These are phyloP conservation scores for Neurospora sp. DNA, from an alignment of 2,329 filamentous ascomycete species.

Conservation along the genomic window DNA sequence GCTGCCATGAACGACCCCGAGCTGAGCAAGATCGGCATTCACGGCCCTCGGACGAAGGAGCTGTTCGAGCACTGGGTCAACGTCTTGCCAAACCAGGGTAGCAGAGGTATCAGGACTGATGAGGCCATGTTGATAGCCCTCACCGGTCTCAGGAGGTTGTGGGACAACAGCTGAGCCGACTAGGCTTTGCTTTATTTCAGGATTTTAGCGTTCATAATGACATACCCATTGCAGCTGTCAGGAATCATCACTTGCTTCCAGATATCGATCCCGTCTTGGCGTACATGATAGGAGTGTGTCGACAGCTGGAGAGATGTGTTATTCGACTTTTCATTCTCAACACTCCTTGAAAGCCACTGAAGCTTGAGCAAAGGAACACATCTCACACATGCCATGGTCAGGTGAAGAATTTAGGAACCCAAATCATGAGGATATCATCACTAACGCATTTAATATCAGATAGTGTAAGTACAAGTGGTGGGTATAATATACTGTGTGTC, in stretches of 20 bases:
- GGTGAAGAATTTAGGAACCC: neutral
- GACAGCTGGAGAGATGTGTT: neutral
- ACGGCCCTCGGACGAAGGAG: conserved; percentile 53
- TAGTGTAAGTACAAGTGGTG: neutral
- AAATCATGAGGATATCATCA: too few relatives aligned
- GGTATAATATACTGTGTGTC: neutral
- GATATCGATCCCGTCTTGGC: neutral
- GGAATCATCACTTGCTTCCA: neutral
- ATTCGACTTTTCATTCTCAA: neutral
- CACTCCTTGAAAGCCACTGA: neutral
- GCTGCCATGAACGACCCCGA: conserved; percentile 54
- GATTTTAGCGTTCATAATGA: neutral
- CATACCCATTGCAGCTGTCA: neutral
- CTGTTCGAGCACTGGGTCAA: conserved; percentile 83
- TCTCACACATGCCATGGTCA: neutral
- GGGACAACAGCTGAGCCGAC: conserved; percentile 26
- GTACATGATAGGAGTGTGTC: neutral
- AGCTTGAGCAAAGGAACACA: neutral
- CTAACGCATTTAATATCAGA: neutral
- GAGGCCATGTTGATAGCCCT: conserved; percentile 74
- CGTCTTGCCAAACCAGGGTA: conserved; percentile 69
- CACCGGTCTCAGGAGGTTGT: conserved; percentile 54
- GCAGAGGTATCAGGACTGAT: conserved; percentile 72
- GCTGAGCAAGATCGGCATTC: conserved; percentile 51
- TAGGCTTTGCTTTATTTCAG: neutral